These are phyloP conservation scores for Backusella liffmaniae DNA, from an alignment of 192 early-diverging fungal genomes.

Conservation along the genomic window DNA sequence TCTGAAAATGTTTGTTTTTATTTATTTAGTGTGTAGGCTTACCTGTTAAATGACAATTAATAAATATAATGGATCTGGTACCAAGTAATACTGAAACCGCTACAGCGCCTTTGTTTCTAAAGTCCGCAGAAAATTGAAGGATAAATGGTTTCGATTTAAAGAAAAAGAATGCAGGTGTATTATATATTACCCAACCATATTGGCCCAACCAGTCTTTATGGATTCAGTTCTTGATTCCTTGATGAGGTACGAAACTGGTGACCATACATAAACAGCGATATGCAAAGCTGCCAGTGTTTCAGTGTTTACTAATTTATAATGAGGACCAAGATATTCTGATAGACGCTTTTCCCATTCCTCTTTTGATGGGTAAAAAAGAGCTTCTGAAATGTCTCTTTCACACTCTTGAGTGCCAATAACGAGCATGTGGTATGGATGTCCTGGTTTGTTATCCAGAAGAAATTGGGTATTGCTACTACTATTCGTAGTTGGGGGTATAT, in stretches of 20 bases:
- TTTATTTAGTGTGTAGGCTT: not conserved
- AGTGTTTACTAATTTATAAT: conserved; percentile 45
- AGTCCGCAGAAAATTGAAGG: not conserved
- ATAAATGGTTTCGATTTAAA: not conserved
- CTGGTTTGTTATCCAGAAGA: conserved; percentile 5
- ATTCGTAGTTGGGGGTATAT: not conserved
- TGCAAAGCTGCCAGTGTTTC: conserved; percentile 56
- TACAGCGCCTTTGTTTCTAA: conserved; percentile 51
- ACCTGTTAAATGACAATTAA: conserved; percentile 53
- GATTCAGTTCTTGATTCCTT: conserved; percentile 26
- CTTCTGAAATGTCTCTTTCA: conserved; percentile 51
- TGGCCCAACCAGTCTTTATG: conserved; percentile 36
- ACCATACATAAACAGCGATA: conserved; percentile 49
- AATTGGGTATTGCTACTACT: not conserved
- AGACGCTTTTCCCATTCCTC: conserved; percentile 46
- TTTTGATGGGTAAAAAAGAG: conserved; percentile 51
- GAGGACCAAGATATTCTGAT: conserved; percentile 31
- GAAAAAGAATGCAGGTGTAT: not conserved
- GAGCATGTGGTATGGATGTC: conserved; percentile 52
- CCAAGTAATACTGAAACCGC: conserved; percentile 50
- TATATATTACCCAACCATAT: conserved; percentile 33
- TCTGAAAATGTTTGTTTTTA: not conserved
- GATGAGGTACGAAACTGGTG: conserved; percentile 38
- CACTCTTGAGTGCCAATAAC: conserved; percentile 58
- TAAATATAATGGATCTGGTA: conserved; percentile 44